These are phyloP conservation scores for Xylaria multiplex DNA, from an alignment of 2,329 filamentous ascomycete species.

Conservation along the genomic window DNA sequence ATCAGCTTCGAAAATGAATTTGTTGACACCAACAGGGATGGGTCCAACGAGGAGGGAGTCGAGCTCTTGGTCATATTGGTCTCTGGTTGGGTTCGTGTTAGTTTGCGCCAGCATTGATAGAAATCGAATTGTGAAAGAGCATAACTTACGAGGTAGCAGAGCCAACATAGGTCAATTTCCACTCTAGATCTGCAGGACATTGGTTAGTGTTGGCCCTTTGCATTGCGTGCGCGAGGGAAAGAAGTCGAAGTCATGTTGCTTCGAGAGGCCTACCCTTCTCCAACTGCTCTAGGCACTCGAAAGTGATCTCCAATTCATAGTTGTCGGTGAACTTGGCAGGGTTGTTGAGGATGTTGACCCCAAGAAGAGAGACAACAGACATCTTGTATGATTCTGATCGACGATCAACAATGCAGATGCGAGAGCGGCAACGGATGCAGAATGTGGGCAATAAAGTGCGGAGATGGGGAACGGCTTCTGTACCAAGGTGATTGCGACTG, in stretches of 20 bases:
- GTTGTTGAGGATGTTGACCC: conserved; percentile 97
- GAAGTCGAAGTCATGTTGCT: not conserved
- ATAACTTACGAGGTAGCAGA: conserved; percentile 90
- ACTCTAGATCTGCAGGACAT: conserved; percentile 82
- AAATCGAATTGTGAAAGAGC: not conserved
- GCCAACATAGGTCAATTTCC: conserved; percentile 99
- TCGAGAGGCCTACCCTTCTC: conserved; percentile 76
- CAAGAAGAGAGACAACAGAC: conserved; percentile 96
- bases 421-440: conserved; percentile 1
- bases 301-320: conserved; percentile 98
- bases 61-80: conserved; percentile 98
- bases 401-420: conserved; percentile 22
- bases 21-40: conserved; percentile 98
- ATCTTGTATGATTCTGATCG: conserved; percentile 58
- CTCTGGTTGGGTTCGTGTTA: conserved; percentile 60
- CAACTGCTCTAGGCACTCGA: conserved; percentile 93
- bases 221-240: not conserved
- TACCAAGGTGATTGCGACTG: not conserved
- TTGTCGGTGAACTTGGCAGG: conserved; percentile 91
- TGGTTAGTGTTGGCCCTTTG: conserved; percentile 26
- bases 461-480: not conserved
- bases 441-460: not conserved
- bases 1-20: conserved; percentile 97
- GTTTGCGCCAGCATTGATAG: conserved; percentile 24
- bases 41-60: conserved; percentile 96